These are phyloP conservation scores for Fusarium anthophilum DNA, from an alignment of 2,329 filamentous ascomycete species.

Conservation along the genomic window DNA sequence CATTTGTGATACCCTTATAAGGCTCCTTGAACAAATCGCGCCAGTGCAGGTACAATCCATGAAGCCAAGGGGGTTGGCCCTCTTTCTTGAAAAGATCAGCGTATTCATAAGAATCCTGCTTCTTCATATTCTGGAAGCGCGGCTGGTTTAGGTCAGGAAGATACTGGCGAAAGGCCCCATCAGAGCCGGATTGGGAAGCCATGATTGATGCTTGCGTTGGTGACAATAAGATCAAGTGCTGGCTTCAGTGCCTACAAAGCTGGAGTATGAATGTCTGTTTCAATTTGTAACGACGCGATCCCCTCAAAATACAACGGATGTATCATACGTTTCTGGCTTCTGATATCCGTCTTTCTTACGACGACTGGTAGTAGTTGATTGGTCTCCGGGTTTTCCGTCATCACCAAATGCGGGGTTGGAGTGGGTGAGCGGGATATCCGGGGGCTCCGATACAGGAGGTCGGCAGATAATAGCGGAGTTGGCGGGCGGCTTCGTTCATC, in stretches of 20 bases:
- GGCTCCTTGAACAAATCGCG: constrained; percentile 69
- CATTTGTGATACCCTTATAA: constrained; percentile 74
- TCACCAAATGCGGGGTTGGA: neutral
- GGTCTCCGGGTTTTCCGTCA: neutral
- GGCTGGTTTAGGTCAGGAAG: neutral
- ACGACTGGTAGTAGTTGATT: neutral
- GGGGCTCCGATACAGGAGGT: constrained; percentile 10
- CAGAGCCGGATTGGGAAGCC: neutral
- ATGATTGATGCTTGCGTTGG: neutral
- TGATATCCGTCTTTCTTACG: neutral
- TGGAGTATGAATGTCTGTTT: neutral
- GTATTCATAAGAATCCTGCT: constrained; percentile 71
- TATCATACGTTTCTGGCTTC: neutral
- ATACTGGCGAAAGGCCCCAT: constrained; percentile 5
- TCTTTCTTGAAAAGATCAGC: constrained; percentile 67
- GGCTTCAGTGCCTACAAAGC: neutral
- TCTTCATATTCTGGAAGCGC: constrained; percentile 55
- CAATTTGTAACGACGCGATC: neutral
- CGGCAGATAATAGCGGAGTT: neutral
- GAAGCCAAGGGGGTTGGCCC: constrained; percentile 72
- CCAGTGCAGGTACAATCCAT: constrained; percentile 69
- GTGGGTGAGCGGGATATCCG: constrained; percentile 2
- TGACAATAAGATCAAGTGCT: neutral
- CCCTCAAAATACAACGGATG: neutral
- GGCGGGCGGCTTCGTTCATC: neutral